Conservation (phyloP, 805 yeast species). For the Hanseniaspora jakobsenii region DNA sequence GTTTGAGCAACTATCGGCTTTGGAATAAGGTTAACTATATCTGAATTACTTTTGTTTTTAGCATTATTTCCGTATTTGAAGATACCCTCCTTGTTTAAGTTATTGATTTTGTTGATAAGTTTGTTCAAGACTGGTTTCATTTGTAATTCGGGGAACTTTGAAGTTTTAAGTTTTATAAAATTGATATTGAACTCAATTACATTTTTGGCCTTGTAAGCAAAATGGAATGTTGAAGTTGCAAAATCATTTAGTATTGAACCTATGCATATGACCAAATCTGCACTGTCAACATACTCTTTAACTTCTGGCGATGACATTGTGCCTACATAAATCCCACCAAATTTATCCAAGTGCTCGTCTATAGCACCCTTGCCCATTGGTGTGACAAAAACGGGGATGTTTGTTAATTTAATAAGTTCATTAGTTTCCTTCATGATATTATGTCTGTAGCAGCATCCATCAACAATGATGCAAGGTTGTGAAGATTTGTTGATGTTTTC, state of each 20-base stretch:
- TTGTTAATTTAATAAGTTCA: constrained; percentile 35
- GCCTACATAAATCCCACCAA: constrained; percentile 58
- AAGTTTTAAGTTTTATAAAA: constrained; percentile 40
- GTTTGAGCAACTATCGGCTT: constrained; percentile 23
- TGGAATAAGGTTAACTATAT: constrained; percentile 16
- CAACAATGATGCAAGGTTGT: constrained; percentile 43
- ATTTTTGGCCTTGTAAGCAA: constrained; percentile 42
- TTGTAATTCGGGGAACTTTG: constrained; percentile 41
- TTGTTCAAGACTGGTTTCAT: constrained; percentile 36
- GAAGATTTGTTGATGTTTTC: constrained; percentile 36
- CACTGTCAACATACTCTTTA: constrained; percentile 34
- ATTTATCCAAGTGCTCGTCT: constrained; percentile 47
- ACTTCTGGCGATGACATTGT: constrained; percentile 38
- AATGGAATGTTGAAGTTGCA: constrained; percentile 46
- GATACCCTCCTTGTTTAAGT: constrained; percentile 29
- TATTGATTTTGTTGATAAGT: constrained; percentile 25
- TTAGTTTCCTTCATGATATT: constrained; percentile 32
- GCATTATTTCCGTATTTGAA: constrained; percentile 17
- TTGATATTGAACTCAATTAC: constrained; percentile 46
- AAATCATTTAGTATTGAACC: constrained; percentile 52
- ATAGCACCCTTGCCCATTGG: constrained; percentile 51
- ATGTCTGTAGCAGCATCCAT: constrained; percentile 51
- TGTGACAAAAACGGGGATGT: constrained; percentile 42
- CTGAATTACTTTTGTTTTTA: constrained; percentile 16
- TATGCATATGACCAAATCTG: constrained; percentile 53